These are phyloP conservation scores for Cladosporium oxysporum DNA, from an alignment of 2,329 filamentous ascomycete genomes.

Conservation along the genomic window DNA sequence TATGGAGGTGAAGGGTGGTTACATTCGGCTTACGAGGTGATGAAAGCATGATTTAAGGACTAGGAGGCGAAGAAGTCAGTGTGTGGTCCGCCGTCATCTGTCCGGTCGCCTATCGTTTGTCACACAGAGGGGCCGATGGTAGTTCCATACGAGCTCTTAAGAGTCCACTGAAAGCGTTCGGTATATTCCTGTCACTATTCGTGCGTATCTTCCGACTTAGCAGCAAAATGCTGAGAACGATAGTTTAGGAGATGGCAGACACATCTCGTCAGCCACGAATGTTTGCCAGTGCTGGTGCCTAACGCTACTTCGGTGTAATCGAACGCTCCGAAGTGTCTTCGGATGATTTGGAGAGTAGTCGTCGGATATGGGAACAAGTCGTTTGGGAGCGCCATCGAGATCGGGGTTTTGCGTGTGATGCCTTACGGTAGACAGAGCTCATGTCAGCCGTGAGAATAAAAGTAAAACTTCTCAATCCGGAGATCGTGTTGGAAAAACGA, in stretches of 20 bases:
- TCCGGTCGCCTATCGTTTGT: neutral
- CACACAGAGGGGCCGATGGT: too few species aligned
- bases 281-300: neutral
- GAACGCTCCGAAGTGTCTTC: neutral
- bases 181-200: neutral
- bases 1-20: constrained; percentile 35
- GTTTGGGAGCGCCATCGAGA: neutral
- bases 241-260: neutral
- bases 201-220: neutral
- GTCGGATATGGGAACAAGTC: neutral
- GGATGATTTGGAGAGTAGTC: neutral
- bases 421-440: neutral
- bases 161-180: neutral
- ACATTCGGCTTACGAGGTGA: constrained; percentile 27
- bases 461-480: neutral
- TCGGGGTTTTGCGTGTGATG: neutral
- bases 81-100: neutral
- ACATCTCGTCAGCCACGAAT: neutral
- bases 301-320: neutral
- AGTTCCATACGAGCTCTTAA: neutral
- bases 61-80: neutral
- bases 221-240: neutral
- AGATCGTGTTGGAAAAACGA: neutral
- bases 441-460: neutral
- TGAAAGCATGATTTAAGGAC: neutral